These are phyloP conservation scores for Calonectria pauciramosa DNA, from an alignment of 2,329 filamentous ascomycete species.

Conservation along the genomic window DNA sequence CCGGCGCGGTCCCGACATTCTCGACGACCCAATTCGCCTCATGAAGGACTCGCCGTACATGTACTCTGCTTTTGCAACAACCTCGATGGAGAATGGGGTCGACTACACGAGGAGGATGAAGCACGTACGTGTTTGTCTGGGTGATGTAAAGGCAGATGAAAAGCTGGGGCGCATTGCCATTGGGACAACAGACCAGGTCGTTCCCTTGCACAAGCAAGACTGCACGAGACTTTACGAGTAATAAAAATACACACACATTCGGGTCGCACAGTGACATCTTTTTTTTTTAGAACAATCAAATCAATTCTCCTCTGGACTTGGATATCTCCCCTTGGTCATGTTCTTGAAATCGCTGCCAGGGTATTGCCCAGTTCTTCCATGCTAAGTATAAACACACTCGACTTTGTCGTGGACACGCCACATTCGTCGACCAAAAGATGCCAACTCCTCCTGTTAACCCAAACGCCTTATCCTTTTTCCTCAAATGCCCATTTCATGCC, in stretches of 20 bases:
- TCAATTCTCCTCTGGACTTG: neutral
- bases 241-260: neutral
- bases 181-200: neutral
- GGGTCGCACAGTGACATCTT: neutral
- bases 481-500: slow-evolving; percentile 30
- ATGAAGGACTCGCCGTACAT: slow-evolving; percentile 24
- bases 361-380: slow-evolving; percentile 11
- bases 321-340: neutral
- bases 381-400: neutral
- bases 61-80: neutral
- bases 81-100: slow-evolving; percentile 21
- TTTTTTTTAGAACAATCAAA: neutral
- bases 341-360: slow-evolving; percentile 9
- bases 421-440: neutral
- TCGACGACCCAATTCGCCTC: slow-evolving; percentile 18
- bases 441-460: slow-evolving; percentile 1
- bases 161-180: slow-evolving; percentile 23
- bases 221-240: neutral
- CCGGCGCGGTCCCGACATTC: slow-evolving; percentile 18
- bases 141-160: slow-evolving; percentile 16
- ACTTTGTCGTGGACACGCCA: neutral
- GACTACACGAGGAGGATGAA: slow-evolving; percentile 23
- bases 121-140: slow-evolving; percentile 17
- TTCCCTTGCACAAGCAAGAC: neutral
- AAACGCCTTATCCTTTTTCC: slow-evolving; percentile 35